phyloP scores from a whole-genome alignment of 2,329 filamentous ascomycete genomes.

The Fusarium clavum region DNA sequence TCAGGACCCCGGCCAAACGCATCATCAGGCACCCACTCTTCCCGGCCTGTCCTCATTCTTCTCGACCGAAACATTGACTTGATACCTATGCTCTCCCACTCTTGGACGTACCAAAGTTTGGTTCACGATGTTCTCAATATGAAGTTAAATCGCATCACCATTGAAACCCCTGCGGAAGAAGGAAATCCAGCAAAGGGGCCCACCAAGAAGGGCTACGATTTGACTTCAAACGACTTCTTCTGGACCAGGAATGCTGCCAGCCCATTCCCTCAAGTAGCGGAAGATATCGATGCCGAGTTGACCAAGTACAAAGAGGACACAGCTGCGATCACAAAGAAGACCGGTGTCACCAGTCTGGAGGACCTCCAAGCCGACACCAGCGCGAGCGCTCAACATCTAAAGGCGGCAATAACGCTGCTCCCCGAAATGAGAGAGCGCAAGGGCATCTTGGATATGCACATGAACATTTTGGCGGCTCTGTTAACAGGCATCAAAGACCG shows the following conservation, averaged over 20 bases:
- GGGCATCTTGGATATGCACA: conserved; percentile 95
- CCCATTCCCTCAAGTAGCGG: conserved; percentile 95
- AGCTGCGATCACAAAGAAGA: conserved; percentile 93
- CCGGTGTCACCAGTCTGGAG: conserved; percentile 90
- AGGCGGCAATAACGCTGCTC: conserved; percentile 91
- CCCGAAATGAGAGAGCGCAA: conserved; percentile 95
- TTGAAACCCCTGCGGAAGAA: conserved; percentile 86
- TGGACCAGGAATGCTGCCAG: conserved; percentile 92
- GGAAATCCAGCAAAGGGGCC: conserved; percentile 77
- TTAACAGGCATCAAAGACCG: conserved; percentile 88
- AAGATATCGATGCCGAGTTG: conserved; percentile 94
- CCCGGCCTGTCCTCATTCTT: conserved; percentile 89
- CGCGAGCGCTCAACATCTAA: conserved; percentile 91
- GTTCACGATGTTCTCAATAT: conserved; percentile 73
- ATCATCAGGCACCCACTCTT: conserved; percentile 70
- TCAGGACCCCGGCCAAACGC: conserved; percentile 72
- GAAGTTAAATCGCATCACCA: conserved; percentile 89
- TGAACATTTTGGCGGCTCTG: conserved; percentile 91
- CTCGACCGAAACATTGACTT: conserved; percentile 96
- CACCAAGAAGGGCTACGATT: conserved; percentile 90
- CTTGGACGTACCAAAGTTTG: conserved; percentile 82
- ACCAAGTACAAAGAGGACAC: conserved; percentile 97
- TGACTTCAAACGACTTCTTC: conserved; percentile 93
- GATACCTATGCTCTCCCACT: conserved; percentile 98
- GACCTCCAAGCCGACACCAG: conserved; percentile 91